These are phyloP conservation scores for Strobilomyces confusus DNA, from an alignment of 768 basidiomycete genomes.

Conservation along the genomic window DNA sequence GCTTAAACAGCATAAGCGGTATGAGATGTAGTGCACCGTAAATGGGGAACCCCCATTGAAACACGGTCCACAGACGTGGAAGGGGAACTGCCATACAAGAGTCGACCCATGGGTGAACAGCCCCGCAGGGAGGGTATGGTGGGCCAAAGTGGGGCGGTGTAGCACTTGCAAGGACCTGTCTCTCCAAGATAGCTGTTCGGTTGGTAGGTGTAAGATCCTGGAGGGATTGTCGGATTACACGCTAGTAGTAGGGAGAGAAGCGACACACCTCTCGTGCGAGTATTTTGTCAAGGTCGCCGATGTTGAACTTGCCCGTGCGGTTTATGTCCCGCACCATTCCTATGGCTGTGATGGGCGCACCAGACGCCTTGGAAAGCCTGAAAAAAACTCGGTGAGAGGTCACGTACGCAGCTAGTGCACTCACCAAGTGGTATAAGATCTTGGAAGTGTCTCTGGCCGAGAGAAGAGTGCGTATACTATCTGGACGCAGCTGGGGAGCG, in stretches of 20 bases:
- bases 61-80: conserved; percentile 70
- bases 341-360: conserved; percentile 56
- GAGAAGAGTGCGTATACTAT: conserved; percentile 79
- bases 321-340: conserved; percentile 60
- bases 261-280: conserved; percentile 43
- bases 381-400: background rate
- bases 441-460: conserved; percentile 80
- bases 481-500: conserved; percentile 64
- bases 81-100: conserved; percentile 45
- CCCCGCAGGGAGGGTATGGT: conserved; percentile 58
- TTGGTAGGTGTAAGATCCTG: conserved; percentile 57
- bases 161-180: conserved; percentile 36
- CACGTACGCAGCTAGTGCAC: conserved; percentile 7
- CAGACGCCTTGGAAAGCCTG: conserved; percentile 72
- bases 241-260: background rate
- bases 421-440: conserved; percentile 72
- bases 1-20: conserved; percentile 80
- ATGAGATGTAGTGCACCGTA: conserved; percentile 91
- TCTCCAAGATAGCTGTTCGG: conserved; percentile 40
- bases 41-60: conserved; percentile 77
- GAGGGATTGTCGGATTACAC: conserved; percentile 4
- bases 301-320: conserved; percentile 51
- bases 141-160: conserved; percentile 42
- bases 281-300: conserved; percentile 53
- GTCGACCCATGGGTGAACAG: conserved; percentile 71